Evolutionary conservation across 2,329 filamentous ascomycete genomes (phyloP).

Genomic region (Fusarium sp.): DNA sequence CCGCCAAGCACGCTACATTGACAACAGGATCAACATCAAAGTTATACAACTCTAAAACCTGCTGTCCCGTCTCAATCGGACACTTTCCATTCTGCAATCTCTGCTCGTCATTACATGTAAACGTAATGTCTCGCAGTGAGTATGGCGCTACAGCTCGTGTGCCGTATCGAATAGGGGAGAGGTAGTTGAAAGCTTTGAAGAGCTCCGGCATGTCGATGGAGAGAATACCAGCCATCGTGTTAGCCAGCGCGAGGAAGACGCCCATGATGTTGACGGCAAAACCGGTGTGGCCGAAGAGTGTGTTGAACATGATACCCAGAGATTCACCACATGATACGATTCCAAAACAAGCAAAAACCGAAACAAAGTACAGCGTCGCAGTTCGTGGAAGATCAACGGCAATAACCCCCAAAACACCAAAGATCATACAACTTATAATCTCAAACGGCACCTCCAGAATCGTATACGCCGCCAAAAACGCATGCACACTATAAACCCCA

Average conservation of each 20-base stretch:
- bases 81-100: conserved; percentile 70
- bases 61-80: conserved; percentile 72
- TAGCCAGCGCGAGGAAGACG: conserved; percentile 76
- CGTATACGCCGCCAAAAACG: conserved; percentile 78
- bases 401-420: conserved; percentile 72
- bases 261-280: conserved; percentile 81
- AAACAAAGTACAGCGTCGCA: conserved; percentile 73
- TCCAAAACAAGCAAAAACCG: conserved; percentile 76
- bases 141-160: conserved; percentile 75
- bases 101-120: conserved; percentile 73
- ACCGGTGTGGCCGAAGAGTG: conserved; percentile 77
- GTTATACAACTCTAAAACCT: conserved; percentile 76
- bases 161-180: conserved; percentile 77
- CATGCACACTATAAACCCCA: conserved; percentile 75
- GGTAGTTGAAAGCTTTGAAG: conserved; percentile 76
- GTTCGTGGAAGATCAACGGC: conserved; percentile 74
- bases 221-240: conserved; percentile 77
- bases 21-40: conserved; percentile 70
- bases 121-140: conserved; percentile 68
- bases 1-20: conserved; percentile 72
- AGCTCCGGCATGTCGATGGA: conserved; percentile 76
- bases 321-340: conserved; percentile 81
- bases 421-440: conserved; percentile 72
- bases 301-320: conserved; percentile 84
- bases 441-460: conserved; percentile 79